Base-by-base conservation (phyloP, 495 filamentous ascomycete species). In the Aspergillus panamensis region DNA sequence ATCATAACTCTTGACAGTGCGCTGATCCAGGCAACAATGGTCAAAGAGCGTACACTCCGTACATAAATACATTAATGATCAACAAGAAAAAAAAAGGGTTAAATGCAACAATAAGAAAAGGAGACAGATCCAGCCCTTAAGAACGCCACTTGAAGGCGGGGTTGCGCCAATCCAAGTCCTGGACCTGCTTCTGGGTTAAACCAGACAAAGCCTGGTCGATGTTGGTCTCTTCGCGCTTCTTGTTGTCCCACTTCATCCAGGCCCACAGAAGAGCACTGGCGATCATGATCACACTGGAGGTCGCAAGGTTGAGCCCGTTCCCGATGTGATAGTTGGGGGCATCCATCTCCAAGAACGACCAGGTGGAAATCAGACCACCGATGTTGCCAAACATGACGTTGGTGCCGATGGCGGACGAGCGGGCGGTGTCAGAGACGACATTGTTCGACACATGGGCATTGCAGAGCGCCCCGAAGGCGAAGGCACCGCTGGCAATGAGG, bases 331-430 rank as follows among this genome's bases (percentile, higher is more conserved):
- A 91, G 54, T 89, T 73, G 5, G 88, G 87, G 0, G 65, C 80
- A 65, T 90, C 87, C 42, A 66, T 82, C 0, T 82, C 77, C 37
- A 90, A 65, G 66, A 88, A 91, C 4, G 74, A 76, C 87, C 87
- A 90, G 13, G 86, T 90, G 1, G 82, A 77, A 63, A 91, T 80
- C 37, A 91, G 65, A 0, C 87, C 87, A 30, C 88, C 88, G 31
- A 90, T 68, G 59, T 89, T 89, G 48, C 87, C 88, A 21, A 87
- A 72, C 85, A 88, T 89, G 57, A 90, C 86, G 32, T 76, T 82
- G 0, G 79, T 84, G 6, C 78, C 88, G 48, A 89, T 87, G 20
- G 84, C 85, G 7, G 81, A 77, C 13, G 80, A 82, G 30, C 87
- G 76, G 1, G 87, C 83, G 3, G 86, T 89, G 62, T 90, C 86